A percentile compares a stretch with the other conserved stretches of the same genome.
phyloP scores from a whole-genome alignment of 257 asterid genomes.

The Parsonsia alboflavescens region DNA sequence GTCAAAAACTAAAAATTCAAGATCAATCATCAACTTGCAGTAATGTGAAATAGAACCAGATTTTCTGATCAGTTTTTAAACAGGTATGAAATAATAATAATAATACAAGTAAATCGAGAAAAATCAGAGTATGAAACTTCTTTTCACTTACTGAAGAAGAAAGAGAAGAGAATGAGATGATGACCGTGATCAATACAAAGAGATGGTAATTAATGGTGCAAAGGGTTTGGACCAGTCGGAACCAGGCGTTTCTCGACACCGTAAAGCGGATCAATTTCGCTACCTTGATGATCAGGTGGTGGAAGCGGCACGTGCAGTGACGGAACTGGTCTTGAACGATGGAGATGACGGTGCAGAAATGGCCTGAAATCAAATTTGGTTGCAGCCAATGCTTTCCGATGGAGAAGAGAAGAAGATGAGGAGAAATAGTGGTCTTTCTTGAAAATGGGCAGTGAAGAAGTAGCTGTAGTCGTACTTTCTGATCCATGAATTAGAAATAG shows the following conservation, averaged over 20 bases:
- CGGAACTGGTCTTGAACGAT: slow-evolving; percentile 20
- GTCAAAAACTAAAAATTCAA: neutral
- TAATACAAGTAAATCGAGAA: slow-evolving; percentile 11
- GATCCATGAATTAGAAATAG: slow-evolving; percentile 10
- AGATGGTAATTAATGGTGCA: slow-evolving; percentile 53
- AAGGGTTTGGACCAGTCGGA: slow-evolving; percentile 84
- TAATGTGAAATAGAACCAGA: neutral
- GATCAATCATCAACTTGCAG: neutral
- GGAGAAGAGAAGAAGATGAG: neutral
- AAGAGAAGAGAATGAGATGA: neutral
- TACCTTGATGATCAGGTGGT: slow-evolving; percentile 13
- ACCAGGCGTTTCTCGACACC: slow-evolving; percentile 74
- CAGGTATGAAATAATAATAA: neutral
- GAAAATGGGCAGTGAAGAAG: too few species aligned
- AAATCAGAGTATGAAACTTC: slow-evolving; percentile 5
- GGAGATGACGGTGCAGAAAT: slow-evolving; percentile 27
- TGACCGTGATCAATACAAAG: neutral
- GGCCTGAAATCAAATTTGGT: slow-evolving; percentile 49
- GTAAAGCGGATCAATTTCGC: slow-evolving; percentile 52
- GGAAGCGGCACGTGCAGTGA: slow-evolving; percentile 23
- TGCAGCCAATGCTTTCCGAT: slow-evolving; percentile 35
- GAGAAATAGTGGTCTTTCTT: too few species aligned
- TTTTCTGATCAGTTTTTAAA: neutral
- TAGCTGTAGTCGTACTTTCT: neutral
- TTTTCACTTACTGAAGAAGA: slow-evolving; percentile 7